Evolutionary conservation across 2,329 filamentous ascomycete genomes (phyloP).

Genomic region (Aspergillus costaricaensis): DNA sequence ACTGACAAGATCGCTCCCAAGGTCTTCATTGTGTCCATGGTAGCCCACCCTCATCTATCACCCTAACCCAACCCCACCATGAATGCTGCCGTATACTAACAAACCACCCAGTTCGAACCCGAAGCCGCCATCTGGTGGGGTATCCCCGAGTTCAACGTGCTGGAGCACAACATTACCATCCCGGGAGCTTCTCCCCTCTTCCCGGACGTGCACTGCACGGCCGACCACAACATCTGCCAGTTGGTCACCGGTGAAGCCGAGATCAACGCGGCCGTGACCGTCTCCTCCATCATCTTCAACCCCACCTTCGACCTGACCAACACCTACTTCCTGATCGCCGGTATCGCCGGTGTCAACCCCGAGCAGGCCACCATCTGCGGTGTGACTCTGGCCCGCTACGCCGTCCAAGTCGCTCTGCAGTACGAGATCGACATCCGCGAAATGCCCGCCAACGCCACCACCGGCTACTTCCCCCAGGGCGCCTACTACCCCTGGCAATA

Average conservation of each 20-base stretch:
- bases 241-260: conserved; percentile 68
- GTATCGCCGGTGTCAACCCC: conserved; percentile 75
- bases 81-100: background rate
- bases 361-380: conserved; percentile 65
- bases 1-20: conserved; percentile 38
- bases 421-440: conserved; percentile 74
- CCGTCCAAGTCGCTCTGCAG: conserved; percentile 73
- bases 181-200: conserved; percentile 67
- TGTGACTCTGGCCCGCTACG: conserved; percentile 68
- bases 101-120: conserved; percentile 55
- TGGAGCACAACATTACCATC: conserved; percentile 58
- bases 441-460: conserved; percentile 64
- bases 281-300: conserved; percentile 65
- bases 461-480: conserved; percentile 70
- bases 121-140: conserved; percentile 65
- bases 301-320: conserved; percentile 62
- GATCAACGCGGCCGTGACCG: conserved; percentile 72
- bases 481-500: conserved; percentile 57
- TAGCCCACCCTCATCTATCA: conserved; percentile 15
- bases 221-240: conserved; percentile 65
- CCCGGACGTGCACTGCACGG: conserved; percentile 65
- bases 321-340: conserved; percentile 71
- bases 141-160: conserved; percentile 58
- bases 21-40: conserved; percentile 48
- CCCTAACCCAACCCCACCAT: too few species aligned